Conservation (phyloP, 2,329 filamentous ascomycete species). For the Tolypocladium album region DNA sequence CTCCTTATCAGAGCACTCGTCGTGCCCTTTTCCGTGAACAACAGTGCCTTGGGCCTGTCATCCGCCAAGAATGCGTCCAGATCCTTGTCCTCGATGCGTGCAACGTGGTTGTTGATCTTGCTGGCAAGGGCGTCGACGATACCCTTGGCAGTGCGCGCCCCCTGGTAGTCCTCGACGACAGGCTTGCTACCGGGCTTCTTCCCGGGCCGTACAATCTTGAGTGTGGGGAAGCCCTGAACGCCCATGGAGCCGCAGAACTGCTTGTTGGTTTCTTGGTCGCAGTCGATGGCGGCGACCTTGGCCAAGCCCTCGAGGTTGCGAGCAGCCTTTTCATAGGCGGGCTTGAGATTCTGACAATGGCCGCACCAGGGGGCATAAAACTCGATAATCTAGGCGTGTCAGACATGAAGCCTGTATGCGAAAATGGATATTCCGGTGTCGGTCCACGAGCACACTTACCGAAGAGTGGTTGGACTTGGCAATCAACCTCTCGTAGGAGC, state of each 20-base stretch:
- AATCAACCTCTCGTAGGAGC: conserved; percentile 74
- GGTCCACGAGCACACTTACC: conserved; percentile 38
- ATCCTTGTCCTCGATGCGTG: conserved; percentile 68
- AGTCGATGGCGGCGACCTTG: conserved; percentile 90
- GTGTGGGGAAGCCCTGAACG: conserved; percentile 85
- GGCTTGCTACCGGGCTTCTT: conserved; percentile 68
- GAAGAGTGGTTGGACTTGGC: conserved; percentile 85
- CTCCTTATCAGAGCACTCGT: conserved; percentile 75
- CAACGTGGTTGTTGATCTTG: conserved; percentile 88
- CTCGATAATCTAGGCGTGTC: conserved; percentile 47
- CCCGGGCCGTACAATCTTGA: conserved; percentile 84
- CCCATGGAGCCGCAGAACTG: conserved; percentile 74
- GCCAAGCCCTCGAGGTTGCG: conserved; percentile 82
- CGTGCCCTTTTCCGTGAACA: conserved; percentile 90
- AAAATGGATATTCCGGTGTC: not conserved
- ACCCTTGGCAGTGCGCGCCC: conserved; percentile 67
- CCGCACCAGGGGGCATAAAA: conserved; percentile 99
- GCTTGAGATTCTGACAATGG: conserved; percentile 92
- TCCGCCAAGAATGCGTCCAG: conserved; percentile 66
- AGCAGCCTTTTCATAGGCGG: conserved; percentile 89
- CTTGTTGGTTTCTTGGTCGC: conserved; percentile 91
- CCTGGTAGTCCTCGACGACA: conserved; percentile 82
- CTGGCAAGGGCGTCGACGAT: conserved; percentile 80
- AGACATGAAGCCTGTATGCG: not conserved
- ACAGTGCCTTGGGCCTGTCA: conserved; percentile 68